phyloP scores from a whole-genome alignment of 2,329 filamentous ascomycete species.

The Phaeosphaeria sp. region DNA sequence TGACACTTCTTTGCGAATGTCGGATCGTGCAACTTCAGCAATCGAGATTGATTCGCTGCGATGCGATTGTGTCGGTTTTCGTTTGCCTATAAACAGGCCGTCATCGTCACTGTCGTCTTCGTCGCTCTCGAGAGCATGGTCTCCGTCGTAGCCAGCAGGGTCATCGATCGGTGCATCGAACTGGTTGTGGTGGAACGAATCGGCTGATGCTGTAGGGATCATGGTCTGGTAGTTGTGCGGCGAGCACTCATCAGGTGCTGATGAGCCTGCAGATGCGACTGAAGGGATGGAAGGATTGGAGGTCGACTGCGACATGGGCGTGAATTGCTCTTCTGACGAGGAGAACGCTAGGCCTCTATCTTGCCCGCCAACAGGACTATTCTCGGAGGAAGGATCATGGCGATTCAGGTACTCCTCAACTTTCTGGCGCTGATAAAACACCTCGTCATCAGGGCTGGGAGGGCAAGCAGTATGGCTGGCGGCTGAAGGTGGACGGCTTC shows the following conservation, averaged over 20 bases:
- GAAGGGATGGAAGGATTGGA: constrained; percentile 61
- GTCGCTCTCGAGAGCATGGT: constrained; percentile 51
- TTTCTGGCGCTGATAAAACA: constrained; percentile 32
- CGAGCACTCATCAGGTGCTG: constrained; percentile 46
- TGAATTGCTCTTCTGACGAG: constrained; percentile 57
- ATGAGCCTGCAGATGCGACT: constrained; percentile 56
- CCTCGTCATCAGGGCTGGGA: constrained; percentile 56
- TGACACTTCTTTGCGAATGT: constrained; percentile 30
- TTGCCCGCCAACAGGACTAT: constrained; percentile 47
- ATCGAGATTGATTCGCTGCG: constrained; percentile 48
- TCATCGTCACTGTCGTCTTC: constrained; percentile 49
- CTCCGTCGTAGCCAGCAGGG: constrained; percentile 49
- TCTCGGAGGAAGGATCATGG: constrained; percentile 46
- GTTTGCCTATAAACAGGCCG: constrained; percentile 45
- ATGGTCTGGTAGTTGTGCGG: constrained; percentile 26
- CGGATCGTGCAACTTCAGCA: constrained; percentile 43
- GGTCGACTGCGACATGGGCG: constrained; percentile 57
- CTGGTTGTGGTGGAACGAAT: constrained; percentile 44
- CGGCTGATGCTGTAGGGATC: constrained; percentile 37
- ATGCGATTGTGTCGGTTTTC: constrained; percentile 32
- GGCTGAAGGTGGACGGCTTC: constrained; percentile 34
- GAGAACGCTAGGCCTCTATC: constrained; percentile 48
- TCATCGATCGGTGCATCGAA: constrained; percentile 36
- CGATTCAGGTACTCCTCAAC: constrained; percentile 38
- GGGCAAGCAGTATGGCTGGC: constrained; percentile 50